Conservation (phyloP, 208 protist genomes). For the Leptomonas seymouri region DNA sequence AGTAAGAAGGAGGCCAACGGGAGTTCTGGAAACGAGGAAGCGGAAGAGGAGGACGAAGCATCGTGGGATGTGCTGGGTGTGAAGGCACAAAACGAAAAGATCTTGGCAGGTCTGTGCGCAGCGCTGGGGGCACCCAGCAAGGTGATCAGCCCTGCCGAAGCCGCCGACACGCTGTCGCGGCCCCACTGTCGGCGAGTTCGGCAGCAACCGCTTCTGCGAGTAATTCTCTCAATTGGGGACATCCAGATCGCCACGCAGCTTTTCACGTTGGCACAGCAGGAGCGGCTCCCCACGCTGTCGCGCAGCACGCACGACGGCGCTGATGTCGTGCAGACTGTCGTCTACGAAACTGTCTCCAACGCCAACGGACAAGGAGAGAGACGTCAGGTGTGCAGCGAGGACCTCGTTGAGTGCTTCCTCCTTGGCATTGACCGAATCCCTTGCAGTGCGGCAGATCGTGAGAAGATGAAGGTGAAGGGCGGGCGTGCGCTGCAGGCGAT, state of each 20-base stretch:
- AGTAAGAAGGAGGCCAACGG: background rate
- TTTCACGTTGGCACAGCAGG: conserved; percentile 64
- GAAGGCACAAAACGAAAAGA: conserved; percentile 71
- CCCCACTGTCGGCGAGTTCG: conserved; percentile 39
- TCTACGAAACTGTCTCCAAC: conserved; percentile 28
- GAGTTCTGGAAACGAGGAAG: background rate
- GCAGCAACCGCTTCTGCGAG: conserved; percentile 45
- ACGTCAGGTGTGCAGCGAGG: conserved; percentile 15
- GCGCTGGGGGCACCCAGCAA: conserved; percentile 38
- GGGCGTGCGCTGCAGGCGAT: conserved; percentile 67
- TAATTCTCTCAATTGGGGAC: conserved; percentile 67
- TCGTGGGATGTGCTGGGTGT: conserved; percentile 21
- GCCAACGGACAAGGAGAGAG: background rate
- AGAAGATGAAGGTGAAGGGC: conserved; percentile 58
- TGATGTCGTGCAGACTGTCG: conserved; percentile 30
- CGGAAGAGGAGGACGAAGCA: too few relatives aligned
- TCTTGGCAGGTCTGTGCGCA: conserved; percentile 55
- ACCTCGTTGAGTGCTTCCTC: conserved; percentile 61
- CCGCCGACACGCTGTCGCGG: conserved; percentile 33
- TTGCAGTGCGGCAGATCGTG: conserved; percentile 73
- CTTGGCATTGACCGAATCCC: conserved; percentile 86
- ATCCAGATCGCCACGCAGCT: conserved; percentile 76
- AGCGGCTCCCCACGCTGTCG: conserved; percentile 62
- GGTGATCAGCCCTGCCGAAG: conserved; percentile 49
- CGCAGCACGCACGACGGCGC: conserved; percentile 52